These are phyloP conservation scores for Ophiostoma sp. DNA, from an alignment of 2,329 filamentous ascomycete genomes.

Conservation along the genomic window DNA sequence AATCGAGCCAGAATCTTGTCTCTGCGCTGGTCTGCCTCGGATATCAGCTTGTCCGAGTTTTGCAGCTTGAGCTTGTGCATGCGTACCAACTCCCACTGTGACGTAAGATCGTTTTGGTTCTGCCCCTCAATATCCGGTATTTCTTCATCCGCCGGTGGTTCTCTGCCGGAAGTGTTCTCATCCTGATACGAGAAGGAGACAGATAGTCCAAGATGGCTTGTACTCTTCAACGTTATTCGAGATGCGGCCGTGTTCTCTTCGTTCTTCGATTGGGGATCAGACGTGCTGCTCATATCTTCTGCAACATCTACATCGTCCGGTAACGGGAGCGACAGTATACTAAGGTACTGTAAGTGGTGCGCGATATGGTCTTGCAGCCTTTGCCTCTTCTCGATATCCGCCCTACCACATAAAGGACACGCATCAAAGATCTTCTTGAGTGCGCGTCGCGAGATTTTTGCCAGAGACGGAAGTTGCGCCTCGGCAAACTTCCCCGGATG, in stretches of 20 bases:
- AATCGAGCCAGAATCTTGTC: not conserved
- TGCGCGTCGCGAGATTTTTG: not conserved
- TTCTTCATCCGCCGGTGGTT: too few relatives aligned
- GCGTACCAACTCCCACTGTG: too few relatives aligned
- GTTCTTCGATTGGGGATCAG: not conserved
- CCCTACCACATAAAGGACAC: not conserved
- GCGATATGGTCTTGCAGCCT: not conserved
- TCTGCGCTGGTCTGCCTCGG: not conserved
- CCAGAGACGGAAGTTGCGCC: not conserved
- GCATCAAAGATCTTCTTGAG: not conserved
- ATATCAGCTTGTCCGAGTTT: not conserved
- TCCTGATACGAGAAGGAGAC: too few relatives aligned
- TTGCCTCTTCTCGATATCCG: too few relatives aligned
- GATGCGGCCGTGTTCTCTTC: not conserved
- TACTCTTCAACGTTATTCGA: not conserved
- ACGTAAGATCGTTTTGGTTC: too few relatives aligned
- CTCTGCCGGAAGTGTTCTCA: too few relatives aligned
- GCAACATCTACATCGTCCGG: not conserved
- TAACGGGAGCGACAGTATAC: not conserved
- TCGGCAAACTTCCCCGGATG: not conserved
- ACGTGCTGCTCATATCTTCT: not conserved
- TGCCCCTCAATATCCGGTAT: too few relatives aligned
- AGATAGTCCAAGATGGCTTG: too few relatives aligned
- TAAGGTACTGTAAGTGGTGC: not conserved
- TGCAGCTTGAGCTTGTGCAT: not conserved